Evolutionary conservation across 192 early-diverging fungal genomes (phyloP).

Genomic region (Rhizophagus prolifer): DNA sequence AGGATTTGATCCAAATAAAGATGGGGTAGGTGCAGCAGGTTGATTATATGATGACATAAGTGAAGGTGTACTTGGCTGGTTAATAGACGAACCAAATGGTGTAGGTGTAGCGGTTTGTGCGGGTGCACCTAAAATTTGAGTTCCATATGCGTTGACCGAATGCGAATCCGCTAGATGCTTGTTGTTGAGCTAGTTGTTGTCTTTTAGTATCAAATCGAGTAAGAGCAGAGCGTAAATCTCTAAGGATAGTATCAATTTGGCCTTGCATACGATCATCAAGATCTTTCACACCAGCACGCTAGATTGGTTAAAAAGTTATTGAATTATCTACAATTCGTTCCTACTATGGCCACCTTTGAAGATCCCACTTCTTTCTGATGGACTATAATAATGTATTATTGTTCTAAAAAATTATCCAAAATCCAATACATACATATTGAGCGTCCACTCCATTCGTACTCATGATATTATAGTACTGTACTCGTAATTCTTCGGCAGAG

Average conservation of each 20-base stretch:
- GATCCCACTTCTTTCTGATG: background rate
- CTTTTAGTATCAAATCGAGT: background rate
- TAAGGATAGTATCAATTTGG: slow-evolving; percentile 1
- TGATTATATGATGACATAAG: background rate
- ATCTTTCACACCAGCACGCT: slow-evolving; percentile 13
- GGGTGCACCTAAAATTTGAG: background rate
- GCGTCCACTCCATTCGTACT: slow-evolving; percentile 28
- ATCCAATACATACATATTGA: slow-evolving; percentile 16
- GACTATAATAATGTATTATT: background rate
- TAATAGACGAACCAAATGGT: background rate
- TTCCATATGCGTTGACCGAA: slow-evolving; percentile 15
- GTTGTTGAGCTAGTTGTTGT: background rate
- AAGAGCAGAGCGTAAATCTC: slow-evolving; percentile 4
- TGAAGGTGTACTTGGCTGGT: background rate
- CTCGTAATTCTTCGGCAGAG: slow-evolving; percentile 58
- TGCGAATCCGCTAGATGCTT: background rate
- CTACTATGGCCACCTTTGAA: background rate
- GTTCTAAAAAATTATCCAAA: background rate
- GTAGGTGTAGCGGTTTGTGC: background rate
- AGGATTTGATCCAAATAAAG: background rate
- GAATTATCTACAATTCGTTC: background rate
- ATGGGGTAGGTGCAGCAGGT: background rate
- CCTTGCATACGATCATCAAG: background rate
- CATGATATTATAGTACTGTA: slow-evolving; percentile 42
- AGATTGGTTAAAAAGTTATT: background rate